A percentile compares a stretch with the other conserved stretches of the same genome.
phyloP scores from a whole-genome alignment of 2,329 filamentous ascomycete species.

The Colletotrichum paranaense region DNA sequence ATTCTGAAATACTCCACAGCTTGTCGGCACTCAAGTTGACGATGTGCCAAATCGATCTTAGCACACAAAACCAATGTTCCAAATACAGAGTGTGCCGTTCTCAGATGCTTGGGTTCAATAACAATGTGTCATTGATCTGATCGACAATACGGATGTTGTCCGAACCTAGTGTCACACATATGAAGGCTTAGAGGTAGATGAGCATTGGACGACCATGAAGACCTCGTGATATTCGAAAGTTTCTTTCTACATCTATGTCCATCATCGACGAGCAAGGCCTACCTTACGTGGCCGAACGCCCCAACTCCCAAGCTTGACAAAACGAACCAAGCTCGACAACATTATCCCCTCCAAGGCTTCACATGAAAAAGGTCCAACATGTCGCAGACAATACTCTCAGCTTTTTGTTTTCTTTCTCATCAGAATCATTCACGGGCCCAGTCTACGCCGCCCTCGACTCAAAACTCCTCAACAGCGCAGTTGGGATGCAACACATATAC shows the following conservation, averaged over 20 bases:
- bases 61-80: no score
- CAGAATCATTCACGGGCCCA: not conserved
- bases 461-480: constrained; percentile 80
- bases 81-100: no score
- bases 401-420: constrained; percentile 11
- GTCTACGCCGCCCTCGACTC: constrained; percentile 22
- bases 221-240: not conserved
- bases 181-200: no score
- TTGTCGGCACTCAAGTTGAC: no score
- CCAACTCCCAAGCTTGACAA: constrained; percentile 17
- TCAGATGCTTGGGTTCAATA: no score
- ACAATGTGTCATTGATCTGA: no score
- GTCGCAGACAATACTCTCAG: constrained; percentile 18
- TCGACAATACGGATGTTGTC: no score
- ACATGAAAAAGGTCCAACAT: constrained; percentile 9
- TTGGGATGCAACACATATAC: constrained; percentile 96
- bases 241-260: not conserved
- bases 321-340: not conserved
- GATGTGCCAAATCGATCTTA: no score
- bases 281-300: constrained; percentile 17
- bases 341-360: constrained; percentile 4
- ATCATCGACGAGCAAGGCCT: not conserved
- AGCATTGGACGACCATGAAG: no score
- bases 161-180: no score
- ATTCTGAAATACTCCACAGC: no score